These are phyloP conservation scores for Apiospora saccharicola DNA, from an alignment of 2,329 filamentous ascomycete species.

Conservation along the genomic window DNA sequence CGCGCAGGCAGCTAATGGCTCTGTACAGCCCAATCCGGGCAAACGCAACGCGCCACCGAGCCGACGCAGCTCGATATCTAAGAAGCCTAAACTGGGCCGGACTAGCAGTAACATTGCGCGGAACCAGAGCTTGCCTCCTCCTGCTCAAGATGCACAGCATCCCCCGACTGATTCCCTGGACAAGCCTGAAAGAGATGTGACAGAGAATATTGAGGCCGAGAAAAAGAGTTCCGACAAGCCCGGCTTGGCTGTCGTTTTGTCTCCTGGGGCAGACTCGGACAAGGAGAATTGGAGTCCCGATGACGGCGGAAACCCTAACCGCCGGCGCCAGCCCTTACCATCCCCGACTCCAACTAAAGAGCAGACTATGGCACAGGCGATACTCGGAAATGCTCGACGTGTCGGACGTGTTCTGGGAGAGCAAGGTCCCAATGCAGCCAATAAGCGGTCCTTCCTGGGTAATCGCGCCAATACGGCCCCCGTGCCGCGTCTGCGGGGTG, in stretches of 20 bases:
- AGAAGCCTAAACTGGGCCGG: constrained; percentile 69
- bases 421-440: constrained; percentile 44
- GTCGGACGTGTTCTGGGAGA: constrained; percentile 51
- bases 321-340: constrained; percentile 46
- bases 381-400: constrained; percentile 48
- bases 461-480: constrained; percentile 51
- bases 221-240: constrained; percentile 44
- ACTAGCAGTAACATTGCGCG: constrained; percentile 68
- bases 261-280: constrained; percentile 77
- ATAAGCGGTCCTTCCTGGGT: constrained; percentile 39
- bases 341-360: constrained; percentile 37
- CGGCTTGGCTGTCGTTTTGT: constrained; percentile 50
- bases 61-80: constrained; percentile 46
- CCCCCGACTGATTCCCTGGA: constrained; percentile 36
- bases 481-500: constrained; percentile 36
- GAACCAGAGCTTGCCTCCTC: constrained; percentile 55
- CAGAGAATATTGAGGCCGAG: constrained; percentile 33
- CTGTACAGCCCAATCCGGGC: constrained; percentile 62
- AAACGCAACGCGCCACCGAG: constrained; percentile 67
- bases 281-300: constrained; percentile 88
- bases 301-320: constrained; percentile 51
- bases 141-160: constrained; percentile 37
- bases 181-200: constrained; percentile 31
- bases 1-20: constrained; percentile 31
- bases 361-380: background rate